Evolutionary conservation across 1,284 basidiomycete genomes (phyloP), one percentile per base, ranked within the genome.

Genomic region (Malassezia brasiliensis): DNA sequence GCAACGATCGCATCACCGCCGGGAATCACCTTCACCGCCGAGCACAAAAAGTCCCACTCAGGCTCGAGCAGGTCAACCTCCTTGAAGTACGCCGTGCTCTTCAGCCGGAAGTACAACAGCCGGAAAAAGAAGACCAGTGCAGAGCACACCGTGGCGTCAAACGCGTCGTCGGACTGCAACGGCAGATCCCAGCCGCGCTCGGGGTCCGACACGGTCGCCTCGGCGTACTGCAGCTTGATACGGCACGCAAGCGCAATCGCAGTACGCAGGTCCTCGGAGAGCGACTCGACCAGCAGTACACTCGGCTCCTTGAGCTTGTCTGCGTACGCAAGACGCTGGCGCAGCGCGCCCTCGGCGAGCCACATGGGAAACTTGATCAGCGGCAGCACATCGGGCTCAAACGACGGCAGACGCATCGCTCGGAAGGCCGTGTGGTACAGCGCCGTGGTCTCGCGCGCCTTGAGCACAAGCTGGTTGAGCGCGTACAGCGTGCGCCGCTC

Each of bases 11-110:
- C 78, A 39, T 94, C 90, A 25, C 90, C 94, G 11, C 89, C 89
- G 20, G 85, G 81, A 20, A 91, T 86, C 37, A 86, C 87, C 73
- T 90, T 80, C 50, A 90, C 90, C 40, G 96, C 90, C 69, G 89
- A 88, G 66, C 88, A 90, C 75, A 98, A 84, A 40, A 94, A 94
- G 39, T 86, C 84, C 88, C 91, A 96, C 67, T 98, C 91, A 20
- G 86, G 86, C 74, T 99, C 94, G 31, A 98, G 81, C 22, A 96
- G 84, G 71, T 98, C 94, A 0, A 91, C 96, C 78, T 98, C 93
- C 69, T 94, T 93, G 78, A 96, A 94, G 76, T 93, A 88, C 50
- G 91, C 87, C n/a, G 87, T 87, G 60, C 87, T 88, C 77, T 93
- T 93, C 50, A 99, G 81, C 75, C 96, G 94, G 85, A 86, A 90